Percentiles rank a stretch among this genome's conserved stretches.
phyloP scores from a whole-genome alignment of 1,284 basidiomycete species.

The Amylostereum areolatum region DNA sequence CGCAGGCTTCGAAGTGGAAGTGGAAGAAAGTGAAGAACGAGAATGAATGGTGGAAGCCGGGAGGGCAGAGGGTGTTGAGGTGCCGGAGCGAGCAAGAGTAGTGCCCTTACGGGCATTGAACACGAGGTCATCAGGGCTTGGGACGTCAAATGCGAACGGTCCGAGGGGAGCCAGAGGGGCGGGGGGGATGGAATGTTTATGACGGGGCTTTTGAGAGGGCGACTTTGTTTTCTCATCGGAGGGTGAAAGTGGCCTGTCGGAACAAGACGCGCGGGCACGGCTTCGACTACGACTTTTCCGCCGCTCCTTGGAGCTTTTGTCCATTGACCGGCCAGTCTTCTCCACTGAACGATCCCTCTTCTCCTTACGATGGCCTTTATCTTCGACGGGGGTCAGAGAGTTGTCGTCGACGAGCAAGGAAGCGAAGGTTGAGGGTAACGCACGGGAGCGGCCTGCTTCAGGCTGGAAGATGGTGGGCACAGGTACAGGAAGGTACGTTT shows the following conservation, averaged over 20 bases:
- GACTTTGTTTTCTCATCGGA: constrained; percentile 6
- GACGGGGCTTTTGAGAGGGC: constrained; percentile 5
- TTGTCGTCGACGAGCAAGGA: constrained; percentile 58
- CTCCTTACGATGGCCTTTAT: constrained; percentile 25
- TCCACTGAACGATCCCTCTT: constrained; percentile 9
- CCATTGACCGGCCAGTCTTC: not conserved
- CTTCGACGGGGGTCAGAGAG: constrained; percentile 31
- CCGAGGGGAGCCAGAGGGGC: constrained; percentile 24
- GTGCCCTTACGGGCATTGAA: constrained; percentile 76
- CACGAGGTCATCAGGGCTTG: constrained; percentile 86
- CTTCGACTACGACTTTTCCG: constrained; percentile 9
- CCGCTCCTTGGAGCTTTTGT: constrained; percentile 8
- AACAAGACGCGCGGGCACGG: constrained; percentile 4
- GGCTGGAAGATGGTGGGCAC: constrained; percentile 53
- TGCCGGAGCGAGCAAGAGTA: constrained; percentile 38
- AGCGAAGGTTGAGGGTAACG: constrained; percentile 71
- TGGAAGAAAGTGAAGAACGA: constrained; percentile 12
- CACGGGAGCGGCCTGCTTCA: constrained; percentile 47
- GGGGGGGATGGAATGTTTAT: constrained; percentile 10
- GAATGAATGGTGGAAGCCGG: constrained; percentile 13
- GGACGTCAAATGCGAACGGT: constrained; percentile 66
- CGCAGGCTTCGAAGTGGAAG: constrained; percentile 9
- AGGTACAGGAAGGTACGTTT: constrained; percentile 15
- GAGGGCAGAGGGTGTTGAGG: constrained; percentile 15
- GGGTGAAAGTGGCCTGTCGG: constrained; percentile 2